phyloP scores from a whole-genome alignment of 805 yeast species.

The Candida qinlingensis region DNA sequence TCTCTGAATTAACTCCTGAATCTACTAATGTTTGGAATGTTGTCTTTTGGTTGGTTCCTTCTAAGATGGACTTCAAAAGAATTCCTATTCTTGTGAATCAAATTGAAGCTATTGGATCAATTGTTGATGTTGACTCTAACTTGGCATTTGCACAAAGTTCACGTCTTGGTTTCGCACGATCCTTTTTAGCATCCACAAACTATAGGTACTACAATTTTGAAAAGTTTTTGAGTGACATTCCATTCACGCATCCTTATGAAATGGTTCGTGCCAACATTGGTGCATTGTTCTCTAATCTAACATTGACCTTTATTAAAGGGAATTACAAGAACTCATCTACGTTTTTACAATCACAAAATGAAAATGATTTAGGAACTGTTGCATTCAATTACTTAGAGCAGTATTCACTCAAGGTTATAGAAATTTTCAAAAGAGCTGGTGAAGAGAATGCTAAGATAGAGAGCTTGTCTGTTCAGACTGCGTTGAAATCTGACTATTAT shows the following conservation, averaged over 20 bases:
- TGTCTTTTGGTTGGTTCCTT: slow-evolving; percentile 68
- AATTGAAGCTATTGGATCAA: slow-evolving; percentile 38
- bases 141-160: slow-evolving; percentile 64
- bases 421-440: slow-evolving; percentile 41
- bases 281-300: slow-evolving; percentile 37
- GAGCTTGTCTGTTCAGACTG: slow-evolving; percentile 46
- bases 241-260: slow-evolving; percentile 59
- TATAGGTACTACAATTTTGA: slow-evolving; percentile 54
- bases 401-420: slow-evolving; percentile 34
- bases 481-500: slow-evolving; percentile 54
- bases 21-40: slow-evolving; percentile 70
- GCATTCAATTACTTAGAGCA: slow-evolving; percentile 27
- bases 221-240: slow-evolving; percentile 36
- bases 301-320: slow-evolving; percentile 38
- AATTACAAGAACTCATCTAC: slow-evolving; percentile 33
- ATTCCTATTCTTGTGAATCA: slow-evolving; percentile 44
- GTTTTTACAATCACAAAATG: slow-evolving; percentile 34
- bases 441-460: slow-evolving; percentile 29
- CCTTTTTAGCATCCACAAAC: slow-evolving; percentile 43
- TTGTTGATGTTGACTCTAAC: slow-evolving; percentile 43
- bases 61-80: slow-evolving; percentile 63
- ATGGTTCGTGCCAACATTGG: slow-evolving; percentile 69
- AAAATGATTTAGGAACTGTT: slow-evolving; percentile 31
- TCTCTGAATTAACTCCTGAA: slow-evolving; percentile 66
- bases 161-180: slow-evolving; percentile 48